These are phyloP conservation scores for Austropuccinia psidii DNA, from an alignment of 1,284 basidiomycete genomes.

Conservation along the genomic window DNA sequence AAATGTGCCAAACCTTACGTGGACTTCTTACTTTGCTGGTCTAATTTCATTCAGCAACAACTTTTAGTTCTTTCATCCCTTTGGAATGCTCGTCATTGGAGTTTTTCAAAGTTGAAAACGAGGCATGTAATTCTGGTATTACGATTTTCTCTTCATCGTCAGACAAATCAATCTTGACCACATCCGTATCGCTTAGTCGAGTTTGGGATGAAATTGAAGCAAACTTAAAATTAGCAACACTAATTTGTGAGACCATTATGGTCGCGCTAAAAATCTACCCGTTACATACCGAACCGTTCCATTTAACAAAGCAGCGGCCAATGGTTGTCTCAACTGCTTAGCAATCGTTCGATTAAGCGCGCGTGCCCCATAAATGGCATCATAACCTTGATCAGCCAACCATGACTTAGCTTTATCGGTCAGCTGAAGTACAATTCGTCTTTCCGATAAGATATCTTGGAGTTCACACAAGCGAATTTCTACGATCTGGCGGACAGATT, in stretches of 20 bases:
- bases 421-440: conserved; percentile 66
- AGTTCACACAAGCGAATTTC: conserved; percentile 67
- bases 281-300: conserved; percentile 38
- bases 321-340: conserved; percentile 43
- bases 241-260: neutral
- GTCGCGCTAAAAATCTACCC: neutral
- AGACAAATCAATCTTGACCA: conserved; percentile 38
- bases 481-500: conserved; percentile 69
- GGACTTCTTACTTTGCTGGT: no score
- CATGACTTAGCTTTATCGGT: conserved; percentile 60
- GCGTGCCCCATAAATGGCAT: conserved; percentile 73
- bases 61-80: conserved; percentile 24
- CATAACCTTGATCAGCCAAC: conserved; percentile 73
- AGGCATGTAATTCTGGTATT: conserved; percentile 37
- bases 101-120: neutral
- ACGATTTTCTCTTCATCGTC: conserved; percentile 34
- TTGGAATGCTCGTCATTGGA: neutral
- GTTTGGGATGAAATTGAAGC: neutral
- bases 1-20: no score
- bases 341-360: conserved; percentile 51
- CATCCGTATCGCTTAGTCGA: conserved; percentile 36
- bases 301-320: conserved; percentile 40
- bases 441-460: conserved; percentile 57
- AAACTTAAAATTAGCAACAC: neutral
- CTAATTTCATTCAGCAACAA: conserved; percentile 7